Evolutionary conservation across 1,284 basidiomycete genomes (phyloP), one percentile per base, ranked within the genome.

Genomic region (Paramarasmius palmivorus): DNA sequence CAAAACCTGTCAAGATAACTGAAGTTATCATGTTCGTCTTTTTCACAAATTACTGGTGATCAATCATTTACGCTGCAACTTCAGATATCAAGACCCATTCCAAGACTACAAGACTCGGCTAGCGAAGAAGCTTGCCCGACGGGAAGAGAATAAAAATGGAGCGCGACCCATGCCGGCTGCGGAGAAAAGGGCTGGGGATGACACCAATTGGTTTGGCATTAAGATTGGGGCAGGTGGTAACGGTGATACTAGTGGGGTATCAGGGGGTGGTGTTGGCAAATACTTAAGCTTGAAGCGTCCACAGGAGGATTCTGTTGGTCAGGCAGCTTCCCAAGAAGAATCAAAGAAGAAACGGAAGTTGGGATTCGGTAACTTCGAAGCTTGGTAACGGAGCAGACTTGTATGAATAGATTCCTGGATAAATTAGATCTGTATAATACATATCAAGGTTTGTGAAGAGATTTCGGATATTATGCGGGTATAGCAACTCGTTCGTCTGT

Each of bases 201-300:
- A 87, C 53, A 76, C 86, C 37, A 92, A 90, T 61, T 92, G 90
- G 90, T 92, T 92, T 67, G 90, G 90, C n/a, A 81, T 83, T 39
- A 90, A 88, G 66, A 78, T 91, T 4, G 85, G 88, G 3, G 57
- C 75, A 25, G 73, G 72, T 25, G 65, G 67, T 4, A 65, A 64
- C 4, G 62, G 66, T 23, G 17, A 23, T 26, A 35, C 14, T 29
- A 34, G 38, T 14, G 22, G 48, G 20, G 23, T 2, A 10, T 14
- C 23, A 29, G 44, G 44, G 8, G 68, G 64, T 41, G 74, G 79
- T 7, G 69, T 84, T 4, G 82, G 89, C 0, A 91, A 88, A 65
- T 92, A 92, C 64, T 71, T 92, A 39, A 77, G 74, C 58, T 59
- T 73, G 39, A 88, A 86, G 63, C 69, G 86, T 46, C 73, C 81